A percentile compares a stretch with the other conserved stretches of the same genome.
These are phyloP conservation scores for Fusarium nisikadoi DNA, from an alignment of 2,329 filamentous ascomycete genomes.

Conservation along the genomic window DNA sequence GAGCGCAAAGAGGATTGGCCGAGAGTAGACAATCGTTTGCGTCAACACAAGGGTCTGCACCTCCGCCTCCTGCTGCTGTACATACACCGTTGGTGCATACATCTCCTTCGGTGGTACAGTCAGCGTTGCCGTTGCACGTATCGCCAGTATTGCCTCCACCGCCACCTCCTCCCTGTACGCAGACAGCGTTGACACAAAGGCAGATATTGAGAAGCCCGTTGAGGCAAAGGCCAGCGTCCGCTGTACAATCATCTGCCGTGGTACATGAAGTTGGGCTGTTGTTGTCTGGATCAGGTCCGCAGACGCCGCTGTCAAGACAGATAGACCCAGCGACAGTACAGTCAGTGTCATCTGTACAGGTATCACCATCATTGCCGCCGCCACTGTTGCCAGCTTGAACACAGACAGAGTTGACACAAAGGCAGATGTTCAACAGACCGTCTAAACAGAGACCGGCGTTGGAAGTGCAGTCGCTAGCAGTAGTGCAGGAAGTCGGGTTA, in stretches of 20 bases:
- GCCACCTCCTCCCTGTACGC: background rate
- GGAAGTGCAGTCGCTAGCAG: too few species aligned
- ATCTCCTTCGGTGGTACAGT: background rate
- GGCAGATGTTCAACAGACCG: too few species aligned
- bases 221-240: background rate
- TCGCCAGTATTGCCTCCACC: background rate
- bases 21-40: slow-evolving; percentile 16
- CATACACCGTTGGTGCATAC: background rate
- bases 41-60: slow-evolving; percentile 3
- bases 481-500: too few species aligned
- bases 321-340: background rate
- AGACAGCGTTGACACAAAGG: background rate
- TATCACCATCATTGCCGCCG: too few species aligned
- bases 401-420: too few species aligned
- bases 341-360: background rate
- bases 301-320: background rate
- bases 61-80: background rate
- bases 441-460: too few species aligned
- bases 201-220: background rate
- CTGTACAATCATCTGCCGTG: background rate
- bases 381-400: too few species aligned
- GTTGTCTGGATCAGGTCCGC: background rate
- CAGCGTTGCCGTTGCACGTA: background rate
- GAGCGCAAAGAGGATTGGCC: slow-evolving; percentile 6
- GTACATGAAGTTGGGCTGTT: background rate